Base-by-base conservation (phyloP, 768 basidiomycete genomes). In the Kwoniella dejecticola region DNA sequence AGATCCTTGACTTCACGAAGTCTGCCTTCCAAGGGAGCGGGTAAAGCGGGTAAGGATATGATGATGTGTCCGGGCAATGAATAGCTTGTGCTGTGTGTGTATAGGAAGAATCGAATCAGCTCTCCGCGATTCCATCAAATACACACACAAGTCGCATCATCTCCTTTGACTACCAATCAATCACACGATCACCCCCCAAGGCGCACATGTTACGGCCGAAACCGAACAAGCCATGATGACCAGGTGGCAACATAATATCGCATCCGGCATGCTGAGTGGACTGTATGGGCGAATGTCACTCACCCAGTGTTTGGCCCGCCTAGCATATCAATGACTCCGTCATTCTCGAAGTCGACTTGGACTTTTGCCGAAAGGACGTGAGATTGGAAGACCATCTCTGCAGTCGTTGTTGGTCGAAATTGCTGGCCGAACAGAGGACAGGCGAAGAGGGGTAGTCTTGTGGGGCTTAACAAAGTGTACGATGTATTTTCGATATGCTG, bases 31-130 rank as follows among this genome's bases (percentile, higher is more conserved):
- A 74, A 38, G 81, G 83, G 8, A 82, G 59, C 19, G 23, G 70
- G 62, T 15, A 86, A 80, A 0, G 88, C 82, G 2, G 84, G 81
- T 30, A 93, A 68, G 0, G 85, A 82, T 54, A 95, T 80, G 23
- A 85, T 81, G 21, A 95, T 81, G 74, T 91, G 84, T 2, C 92
- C 93, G 8, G 91, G 88, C 45, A 96, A 83, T 10, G 93, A 94
- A 77, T 92, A 95, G 1, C 86, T 86, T 59, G 89, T 87, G 60
- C 92, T 96, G 67, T 24, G 8, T 41, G 29, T 50, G 57, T 54
- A 30, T 31, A 45, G 31, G 10, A 36, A 36, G 17, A 13, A 40
- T 40, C 17, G 46, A 6, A 19, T 46, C 41, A 56, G 40, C 55
- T 13, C 46, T 29, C 17, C 19, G 30, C 26, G 2, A 45, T 26